A percentile compares a stretch with the other conserved stretches of the same genome.
phyloP scores from a whole-genome alignment of 495 filamentous ascomycete species.

The Thermothielavioides terrestris region DNA sequence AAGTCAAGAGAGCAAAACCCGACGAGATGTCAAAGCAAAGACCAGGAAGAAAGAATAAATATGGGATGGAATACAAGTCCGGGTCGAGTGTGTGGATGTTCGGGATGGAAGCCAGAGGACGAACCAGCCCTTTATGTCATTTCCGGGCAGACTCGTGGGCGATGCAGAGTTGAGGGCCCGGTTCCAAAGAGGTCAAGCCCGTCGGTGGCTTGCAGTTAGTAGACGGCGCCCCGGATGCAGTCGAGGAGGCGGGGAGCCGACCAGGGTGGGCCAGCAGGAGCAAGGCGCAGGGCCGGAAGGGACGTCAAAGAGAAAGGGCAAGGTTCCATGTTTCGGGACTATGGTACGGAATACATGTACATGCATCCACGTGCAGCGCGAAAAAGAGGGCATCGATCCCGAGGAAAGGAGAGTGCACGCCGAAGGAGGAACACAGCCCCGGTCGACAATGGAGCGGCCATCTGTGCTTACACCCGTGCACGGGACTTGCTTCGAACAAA shows the following conservation, averaged over 20 bases:
- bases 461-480: background rate
- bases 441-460: background rate
- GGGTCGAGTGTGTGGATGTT: conserved; percentile 2
- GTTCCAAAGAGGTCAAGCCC: background rate
- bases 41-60: too few relatives aligned
- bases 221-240: background rate
- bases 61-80: background rate
- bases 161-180: conserved; percentile 1
- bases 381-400: background rate
- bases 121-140: conserved; percentile 11
- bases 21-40: too few relatives aligned
- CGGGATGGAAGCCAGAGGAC: conserved; percentile 6
- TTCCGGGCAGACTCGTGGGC: background rate
- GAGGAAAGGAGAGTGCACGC: background rate
- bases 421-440: background rate
- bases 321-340: conserved; percentile 11
- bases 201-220: conserved; percentile 3
- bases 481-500: background rate
- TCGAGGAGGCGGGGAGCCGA: background rate
- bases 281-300: conserved; percentile 8
- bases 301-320: conserved; percentile 16
- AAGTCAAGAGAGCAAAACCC: too few relatives aligned
- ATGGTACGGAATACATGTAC: conserved; percentile 1
- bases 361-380: conserved; percentile 12
- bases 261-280: conserved; percentile 7